phyloP scores from a whole-genome alignment of 1,139 yeast species.

The Saccharomycopsis hybrid region DNA sequence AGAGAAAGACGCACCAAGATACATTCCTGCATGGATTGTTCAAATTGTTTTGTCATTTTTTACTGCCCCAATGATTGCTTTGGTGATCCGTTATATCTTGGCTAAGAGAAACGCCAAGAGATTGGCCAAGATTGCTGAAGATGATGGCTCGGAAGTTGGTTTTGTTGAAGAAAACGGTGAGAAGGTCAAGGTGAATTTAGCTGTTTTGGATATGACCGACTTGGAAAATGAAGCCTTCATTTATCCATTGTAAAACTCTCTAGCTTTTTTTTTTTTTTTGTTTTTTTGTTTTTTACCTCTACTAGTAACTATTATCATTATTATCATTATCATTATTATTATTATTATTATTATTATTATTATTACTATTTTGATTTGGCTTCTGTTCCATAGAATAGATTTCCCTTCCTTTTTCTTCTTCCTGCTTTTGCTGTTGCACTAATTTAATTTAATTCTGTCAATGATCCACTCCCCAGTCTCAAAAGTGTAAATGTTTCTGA shows the following conservation, averaged over 20 bases:
- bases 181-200: constrained; percentile 32
- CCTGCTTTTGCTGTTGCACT: no score
- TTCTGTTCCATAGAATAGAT: no score
- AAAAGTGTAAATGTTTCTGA: no score
- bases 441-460: no score
- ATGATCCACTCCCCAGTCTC: no score
- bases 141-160: constrained; percentile 19
- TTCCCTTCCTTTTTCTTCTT: no score
- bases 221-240: constrained; percentile 40
- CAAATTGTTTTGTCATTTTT: constrained; percentile 43
- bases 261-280: neutral
- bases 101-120: constrained; percentile 35
- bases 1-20: constrained; percentile 36
- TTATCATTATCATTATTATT: no score
- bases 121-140: constrained; percentile 20
- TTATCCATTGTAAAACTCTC: constrained; percentile 31
- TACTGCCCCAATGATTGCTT: constrained; percentile 34
- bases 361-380: no score
- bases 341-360: no score
- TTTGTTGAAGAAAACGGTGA: constrained; percentile 24
- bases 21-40: constrained; percentile 46
- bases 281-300: neutral
- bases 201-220: constrained; percentile 42
- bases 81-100: constrained; percentile 36
- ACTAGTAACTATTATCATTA: no score